These are phyloP conservation scores for Stropharia rugosoannulata DNA, from an alignment of 768 basidiomycete species.

Conservation along the genomic window DNA sequence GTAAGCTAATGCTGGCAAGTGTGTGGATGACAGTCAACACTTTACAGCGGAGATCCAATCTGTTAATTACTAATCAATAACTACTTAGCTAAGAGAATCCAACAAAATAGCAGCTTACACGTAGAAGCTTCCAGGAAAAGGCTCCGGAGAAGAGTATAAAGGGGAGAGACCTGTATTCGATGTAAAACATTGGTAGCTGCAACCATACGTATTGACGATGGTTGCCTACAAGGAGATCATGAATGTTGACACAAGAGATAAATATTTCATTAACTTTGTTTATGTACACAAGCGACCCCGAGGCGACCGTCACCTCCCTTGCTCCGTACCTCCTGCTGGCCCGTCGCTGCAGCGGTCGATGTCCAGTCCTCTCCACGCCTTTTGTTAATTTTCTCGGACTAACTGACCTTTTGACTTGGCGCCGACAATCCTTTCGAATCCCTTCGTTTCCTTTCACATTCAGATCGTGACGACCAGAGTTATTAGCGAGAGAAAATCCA, in stretches of 20 bases:
- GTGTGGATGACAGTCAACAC: too few relatives aligned
- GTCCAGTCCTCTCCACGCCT: conserved; percentile 23
- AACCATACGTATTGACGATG: too few relatives aligned
- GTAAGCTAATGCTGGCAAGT: too few relatives aligned
- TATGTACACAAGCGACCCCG: neutral
- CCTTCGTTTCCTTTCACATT: conserved; percentile 18
- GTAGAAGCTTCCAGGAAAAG: neutral
- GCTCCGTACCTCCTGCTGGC: conserved; percentile 7
- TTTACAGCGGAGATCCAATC: too few relatives aligned
- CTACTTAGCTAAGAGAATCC: too few relatives aligned
- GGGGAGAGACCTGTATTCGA: neutral
- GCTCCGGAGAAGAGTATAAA: neutral
- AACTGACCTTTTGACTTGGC: conserved; percentile 2
- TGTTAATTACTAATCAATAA: too few relatives aligned
- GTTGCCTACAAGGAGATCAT: neutral
- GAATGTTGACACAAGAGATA: conserved; percentile 1
- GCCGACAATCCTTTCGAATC: conserved; percentile 20
- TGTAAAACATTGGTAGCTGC: neutral
- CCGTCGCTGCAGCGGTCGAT: conserved; percentile 32
- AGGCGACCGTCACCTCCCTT: neutral
- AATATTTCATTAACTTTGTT: neutral
- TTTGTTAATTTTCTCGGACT: conserved; percentile 13
- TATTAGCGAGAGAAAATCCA: neutral
- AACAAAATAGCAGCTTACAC: too few relatives aligned
- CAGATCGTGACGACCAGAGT: conserved; percentile 7